A percentile compares a stretch with the other conserved stretches of the same genome.
phyloP scores from a whole-genome alignment of 371 early-diverging fungal species.

The Mortierella sp. region DNA sequence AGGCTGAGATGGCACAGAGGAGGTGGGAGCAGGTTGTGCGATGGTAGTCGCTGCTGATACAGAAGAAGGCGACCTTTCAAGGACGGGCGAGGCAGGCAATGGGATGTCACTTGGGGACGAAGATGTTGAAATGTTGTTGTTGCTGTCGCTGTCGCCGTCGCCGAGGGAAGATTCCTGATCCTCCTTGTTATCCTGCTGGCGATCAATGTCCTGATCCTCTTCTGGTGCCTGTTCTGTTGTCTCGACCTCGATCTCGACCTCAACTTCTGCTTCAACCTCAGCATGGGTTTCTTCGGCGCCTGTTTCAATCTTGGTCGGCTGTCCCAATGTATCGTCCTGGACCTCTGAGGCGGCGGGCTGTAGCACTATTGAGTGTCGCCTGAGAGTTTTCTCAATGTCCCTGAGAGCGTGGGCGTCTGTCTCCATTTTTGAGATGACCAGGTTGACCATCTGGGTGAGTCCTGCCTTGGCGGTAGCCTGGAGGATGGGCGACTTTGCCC shows the following conservation, averaged over 20 bases:
- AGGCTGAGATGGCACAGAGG: slow-evolving; percentile 3
- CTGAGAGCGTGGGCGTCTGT: slow-evolving; percentile 46
- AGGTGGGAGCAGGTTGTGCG: neutral
- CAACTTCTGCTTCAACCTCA: slow-evolving; percentile 4
- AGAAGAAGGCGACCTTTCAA: slow-evolving; percentile 34
- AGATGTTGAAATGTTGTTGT: neutral
- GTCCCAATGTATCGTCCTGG: neutral
- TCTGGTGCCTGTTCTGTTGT: neutral
- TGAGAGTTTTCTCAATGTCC: slow-evolving; percentile 45
- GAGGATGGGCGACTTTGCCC: slow-evolving; percentile 68
- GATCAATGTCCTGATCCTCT: slow-evolving; percentile 12
- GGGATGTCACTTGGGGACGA: slow-evolving; percentile 39
- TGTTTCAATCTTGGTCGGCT: slow-evolving; percentile 6
- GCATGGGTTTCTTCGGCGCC: neutral
- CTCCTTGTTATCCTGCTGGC: slow-evolving; percentile 10
- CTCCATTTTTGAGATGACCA: slow-evolving; percentile 73
- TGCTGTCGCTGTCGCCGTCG: slow-evolving; percentile 4
- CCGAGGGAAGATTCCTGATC: slow-evolving; percentile 10
- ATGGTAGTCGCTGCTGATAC: slow-evolving; percentile 19
- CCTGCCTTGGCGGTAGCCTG: slow-evolving; percentile 79
- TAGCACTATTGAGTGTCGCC: slow-evolving; percentile 26
- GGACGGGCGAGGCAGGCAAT: slow-evolving; percentile 32
- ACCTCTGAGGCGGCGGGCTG: slow-evolving; percentile 11
- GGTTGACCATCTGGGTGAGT: slow-evolving; percentile 78
- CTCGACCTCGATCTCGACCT: neutral